Conservation (phyloP, 768 basidiomycete genomes). For the Lactarius sanguifluus region DNA sequence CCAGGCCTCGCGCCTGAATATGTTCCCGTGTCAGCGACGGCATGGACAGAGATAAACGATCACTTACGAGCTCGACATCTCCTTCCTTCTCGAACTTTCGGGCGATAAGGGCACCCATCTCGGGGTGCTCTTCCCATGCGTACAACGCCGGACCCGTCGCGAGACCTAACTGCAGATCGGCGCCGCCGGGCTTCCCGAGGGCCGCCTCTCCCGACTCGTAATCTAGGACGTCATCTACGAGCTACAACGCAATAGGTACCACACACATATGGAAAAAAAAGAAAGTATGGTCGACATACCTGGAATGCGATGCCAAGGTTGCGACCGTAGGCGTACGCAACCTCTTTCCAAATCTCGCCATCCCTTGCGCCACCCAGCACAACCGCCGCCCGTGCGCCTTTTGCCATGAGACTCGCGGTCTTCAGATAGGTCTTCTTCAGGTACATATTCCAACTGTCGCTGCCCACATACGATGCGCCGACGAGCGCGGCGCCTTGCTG, state of each 20-base stretch:
- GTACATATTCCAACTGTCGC: conserved; percentile 71
- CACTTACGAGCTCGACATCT: conserved; percentile 74
- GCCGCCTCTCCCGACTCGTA: conserved; percentile 72
- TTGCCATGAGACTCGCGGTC: conserved; percentile 89
- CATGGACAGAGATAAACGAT: not conserved
- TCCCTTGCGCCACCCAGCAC: conserved; percentile 80
- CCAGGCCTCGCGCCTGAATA: conserved; percentile 62
- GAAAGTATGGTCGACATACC: conserved; percentile 42
- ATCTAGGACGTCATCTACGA: conserved; percentile 94
- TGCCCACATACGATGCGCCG: conserved; percentile 36
- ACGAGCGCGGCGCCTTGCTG: conserved; percentile 40
- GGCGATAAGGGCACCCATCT: conserved; percentile 71
- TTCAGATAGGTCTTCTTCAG: conserved; percentile 92
- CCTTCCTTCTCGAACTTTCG: conserved; percentile 76
- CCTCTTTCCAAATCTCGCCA: conserved; percentile 83
- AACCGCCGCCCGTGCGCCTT: conserved; percentile 78
- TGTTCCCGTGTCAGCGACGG: conserved; percentile 1
- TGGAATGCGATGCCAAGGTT: conserved; percentile 96
- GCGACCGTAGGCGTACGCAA: conserved; percentile 87
- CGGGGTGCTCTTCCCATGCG: conserved; percentile 81
- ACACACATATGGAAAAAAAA: not conserved
- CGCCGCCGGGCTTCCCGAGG: conserved; percentile 86
- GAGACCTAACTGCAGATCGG: conserved; percentile 58
- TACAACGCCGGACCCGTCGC: conserved; percentile 86
- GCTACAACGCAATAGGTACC: conserved; percentile 44